These are phyloP conservation scores for Cystofilobasidium bisporidii DNA, from an alignment of 768 basidiomycete species.

Conservation along the genomic window DNA sequence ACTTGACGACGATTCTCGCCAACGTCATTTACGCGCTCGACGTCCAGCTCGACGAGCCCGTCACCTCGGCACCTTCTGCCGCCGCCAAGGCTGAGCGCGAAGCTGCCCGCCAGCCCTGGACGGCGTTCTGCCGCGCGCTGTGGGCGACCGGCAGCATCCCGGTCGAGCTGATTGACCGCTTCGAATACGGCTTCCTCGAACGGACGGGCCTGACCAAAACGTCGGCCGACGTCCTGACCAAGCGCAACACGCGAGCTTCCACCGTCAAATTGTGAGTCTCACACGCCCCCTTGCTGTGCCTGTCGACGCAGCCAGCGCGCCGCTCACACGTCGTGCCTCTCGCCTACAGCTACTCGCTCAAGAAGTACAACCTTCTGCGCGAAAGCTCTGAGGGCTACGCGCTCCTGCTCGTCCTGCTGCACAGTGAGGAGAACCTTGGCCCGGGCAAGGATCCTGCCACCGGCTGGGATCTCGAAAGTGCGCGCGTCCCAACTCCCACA, in stretches of 20 bases:
- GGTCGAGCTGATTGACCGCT: constrained; percentile 5
- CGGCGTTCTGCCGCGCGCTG: constrained; percentile 15
- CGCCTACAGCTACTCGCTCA: constrained; percentile 36
- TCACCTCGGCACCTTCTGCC: neutral
- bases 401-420: constrained; percentile 73
- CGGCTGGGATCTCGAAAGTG: constrained; percentile 21
- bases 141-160: constrained; percentile 2
- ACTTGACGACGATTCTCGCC: neutral
- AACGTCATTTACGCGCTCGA: constrained; percentile 2
- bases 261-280: constrained; percentile 1
- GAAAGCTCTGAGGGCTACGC: constrained; percentile 98
- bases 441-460: constrained; percentile 19
- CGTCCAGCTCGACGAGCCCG: neutral
- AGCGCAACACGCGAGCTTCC: neutral
- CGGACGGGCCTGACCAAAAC: neutral
- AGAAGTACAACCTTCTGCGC: constrained; percentile 93
- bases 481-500: neutral
- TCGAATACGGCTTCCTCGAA: constrained; percentile 17
- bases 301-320: neutral
- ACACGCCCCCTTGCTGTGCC: neutral
- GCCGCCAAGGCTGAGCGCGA: neutral
- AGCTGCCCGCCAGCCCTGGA: constrained; percentile 3
- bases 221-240: constrained; percentile 10
- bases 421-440: constrained; percentile 18
- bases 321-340: neutral